phyloP scores from a whole-genome alignment of 2,329 filamentous ascomycete species.

The Penicillium sp. region DNA sequence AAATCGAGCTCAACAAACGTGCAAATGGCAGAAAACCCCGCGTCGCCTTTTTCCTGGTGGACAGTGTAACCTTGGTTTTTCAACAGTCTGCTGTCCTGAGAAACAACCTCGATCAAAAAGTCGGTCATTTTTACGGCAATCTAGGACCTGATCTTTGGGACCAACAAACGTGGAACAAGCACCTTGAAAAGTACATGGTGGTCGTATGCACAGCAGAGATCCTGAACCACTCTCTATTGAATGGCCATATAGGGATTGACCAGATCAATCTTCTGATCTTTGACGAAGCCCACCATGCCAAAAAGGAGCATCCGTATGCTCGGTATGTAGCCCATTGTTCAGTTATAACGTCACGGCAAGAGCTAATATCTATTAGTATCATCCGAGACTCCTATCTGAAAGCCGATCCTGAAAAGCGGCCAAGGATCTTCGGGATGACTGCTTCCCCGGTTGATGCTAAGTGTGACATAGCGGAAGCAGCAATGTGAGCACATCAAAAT shows the following conservation, averaged over 20 bases:
- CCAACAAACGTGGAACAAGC: slow-evolving; percentile 57
- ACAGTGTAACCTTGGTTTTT: slow-evolving; percentile 84
- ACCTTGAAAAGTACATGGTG: slow-evolving; percentile 67
- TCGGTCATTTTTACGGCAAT: slow-evolving; percentile 71
- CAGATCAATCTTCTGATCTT: slow-evolving; percentile 89
- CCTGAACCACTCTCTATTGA: slow-evolving; percentile 71
- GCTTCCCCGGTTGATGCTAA: slow-evolving; percentile 89
- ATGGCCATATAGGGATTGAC: slow-evolving; percentile 74
- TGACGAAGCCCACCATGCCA: slow-evolving; percentile 94
- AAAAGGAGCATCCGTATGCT: slow-evolving; percentile 89
- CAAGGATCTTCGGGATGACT: slow-evolving; percentile 92
- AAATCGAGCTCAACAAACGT: slow-evolving; percentile 72
- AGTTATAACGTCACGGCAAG: neutral
- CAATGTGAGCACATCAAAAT: slow-evolving; percentile 41
- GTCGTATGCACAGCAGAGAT: slow-evolving; percentile 92
- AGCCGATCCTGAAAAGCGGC: slow-evolving; percentile 51
- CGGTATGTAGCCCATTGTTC: slow-evolving; percentile 40
- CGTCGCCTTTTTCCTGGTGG: slow-evolving; percentile 83
- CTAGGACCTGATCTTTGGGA: slow-evolving; percentile 62
- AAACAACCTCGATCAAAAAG: slow-evolving; percentile 72
- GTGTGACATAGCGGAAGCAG: slow-evolving; percentile 67
- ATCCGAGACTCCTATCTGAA: slow-evolving; percentile 79
- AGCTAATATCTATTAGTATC: slow-evolving; percentile 51
- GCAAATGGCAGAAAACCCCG: slow-evolving; percentile 58
- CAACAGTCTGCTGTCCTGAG: slow-evolving; percentile 83